Evolutionary conservation across 371 early-diverging fungal species (phyloP), one percentile per base, ranked within the genome.

Genomic region (Thermomucor indicae-seudaticae): DNA sequence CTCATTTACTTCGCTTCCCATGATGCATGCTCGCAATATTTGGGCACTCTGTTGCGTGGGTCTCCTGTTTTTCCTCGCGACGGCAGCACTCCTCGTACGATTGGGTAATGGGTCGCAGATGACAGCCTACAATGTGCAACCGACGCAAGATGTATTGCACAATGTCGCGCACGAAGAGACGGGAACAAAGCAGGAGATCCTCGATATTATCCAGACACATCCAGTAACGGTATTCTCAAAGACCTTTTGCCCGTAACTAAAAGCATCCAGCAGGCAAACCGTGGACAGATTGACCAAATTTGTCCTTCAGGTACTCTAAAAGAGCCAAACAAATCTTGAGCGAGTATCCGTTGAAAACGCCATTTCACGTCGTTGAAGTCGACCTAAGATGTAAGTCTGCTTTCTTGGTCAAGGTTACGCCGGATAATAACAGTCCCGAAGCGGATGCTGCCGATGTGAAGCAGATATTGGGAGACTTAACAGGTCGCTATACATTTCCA

Each of bases 401-500:
- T 12, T n/a, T n/a, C n/a, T n/a, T n/a, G n/a, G n/a, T n/a, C n/a
- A n/a, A n/a, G n/a, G n/a, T n/a, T n/a, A n/a, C n/a, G n/a, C n/a
- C n/a, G n/a, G 19, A 37, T 10, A 37, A 16, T 37, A 19, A 5
- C 4, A 1, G 40, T 32, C 34, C 17, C 14, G 11, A 40, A 69
- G 70, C 55, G 8, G 70, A 69, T 39, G 53, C 60, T 19, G 49
- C 45, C 25, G 43, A 62, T 27, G 60, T 69, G 0, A 69, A 69
- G 39, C 55, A 57, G 47, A 51, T 41, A 1, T 19, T 69, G 0
- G 49, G 51, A 3, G 53, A 62, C 20, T 40, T 65, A 7, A 58
- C 70, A 10, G 63, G 53, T 23, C 54, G 65, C 43, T 48, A 51
- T 6, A 69, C 70, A 2, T 69, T 65, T 38, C 70, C 70, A 4